Evolutionary conservation across 257 asterid species (phyloP).

Genomic region (Nemophila menziesii): DNA sequence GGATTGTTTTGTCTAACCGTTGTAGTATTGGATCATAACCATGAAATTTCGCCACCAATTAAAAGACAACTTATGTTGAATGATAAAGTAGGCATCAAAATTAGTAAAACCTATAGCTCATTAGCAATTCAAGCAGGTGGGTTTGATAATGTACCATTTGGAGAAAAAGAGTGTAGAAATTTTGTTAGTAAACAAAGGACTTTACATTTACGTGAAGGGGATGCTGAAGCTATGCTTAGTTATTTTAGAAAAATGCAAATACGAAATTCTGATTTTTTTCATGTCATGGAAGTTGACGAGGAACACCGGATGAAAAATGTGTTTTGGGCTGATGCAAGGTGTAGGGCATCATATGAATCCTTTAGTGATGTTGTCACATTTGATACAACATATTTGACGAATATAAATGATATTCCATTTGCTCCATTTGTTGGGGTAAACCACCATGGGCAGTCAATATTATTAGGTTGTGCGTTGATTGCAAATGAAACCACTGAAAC

Average conservation of each 20-base stretch:
- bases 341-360: not conserved
- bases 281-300: too few relatives aligned
- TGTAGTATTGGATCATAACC: not conserved
- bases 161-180: not conserved
- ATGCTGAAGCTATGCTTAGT: not conserved
- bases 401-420: conserved; percentile 1
- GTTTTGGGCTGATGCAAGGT: conserved; percentile 7
- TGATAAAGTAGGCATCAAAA: too few relatives aligned
- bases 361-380: conserved; percentile 7
- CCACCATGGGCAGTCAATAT: too few relatives aligned
- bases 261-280: not conserved
- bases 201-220: not conserved
- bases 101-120: too few relatives aligned
- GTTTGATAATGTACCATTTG: not conserved
- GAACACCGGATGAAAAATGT: conserved; percentile 6
- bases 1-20: too few relatives aligned
- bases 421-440: too few relatives aligned
- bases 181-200: too few relatives aligned
- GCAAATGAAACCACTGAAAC: not conserved
- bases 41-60: not conserved
- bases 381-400: conserved; percentile 8
- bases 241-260: not conserved
- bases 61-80: too few relatives aligned
- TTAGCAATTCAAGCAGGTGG: not conserved
- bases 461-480: not conserved